Conservation (phyloP, 1,139 yeast species). For the Sugiyamaella sp. region DNA sequence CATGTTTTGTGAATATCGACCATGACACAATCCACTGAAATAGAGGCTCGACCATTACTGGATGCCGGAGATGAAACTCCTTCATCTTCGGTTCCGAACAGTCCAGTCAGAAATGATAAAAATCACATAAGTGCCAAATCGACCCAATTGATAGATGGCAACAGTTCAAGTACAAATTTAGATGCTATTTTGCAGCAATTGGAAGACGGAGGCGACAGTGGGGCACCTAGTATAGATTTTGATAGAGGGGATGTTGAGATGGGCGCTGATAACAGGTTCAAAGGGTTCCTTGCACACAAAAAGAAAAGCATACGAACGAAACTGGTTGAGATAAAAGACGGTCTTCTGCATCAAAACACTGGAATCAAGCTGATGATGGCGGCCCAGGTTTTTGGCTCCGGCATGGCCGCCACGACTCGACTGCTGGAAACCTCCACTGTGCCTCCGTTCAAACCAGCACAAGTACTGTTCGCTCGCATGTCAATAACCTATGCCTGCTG, state of each 20-base stretch:
- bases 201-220: neutral
- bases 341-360: constrained; percentile 22
- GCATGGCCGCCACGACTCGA: constrained; percentile 77
- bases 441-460: constrained; percentile 71
- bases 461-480: constrained; percentile 79
- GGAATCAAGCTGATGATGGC: constrained; percentile 34
- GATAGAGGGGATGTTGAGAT: constrained; percentile 6
- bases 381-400: constrained; percentile 67
- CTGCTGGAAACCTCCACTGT: constrained; percentile 65
- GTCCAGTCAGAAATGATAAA: neutral
- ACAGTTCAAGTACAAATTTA: neutral
- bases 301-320: constrained; percentile 11
- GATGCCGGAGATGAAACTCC: neutral
- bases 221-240: constrained; percentile 2
- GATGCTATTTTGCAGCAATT: constrained; percentile 4
- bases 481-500: constrained; percentile 64
- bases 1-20: neutral
- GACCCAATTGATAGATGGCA: neutral
- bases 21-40: neutral
- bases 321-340: constrained; percentile 11
- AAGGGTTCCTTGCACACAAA: neutral
- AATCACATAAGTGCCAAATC: neutral
- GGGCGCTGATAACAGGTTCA: constrained; percentile 1
- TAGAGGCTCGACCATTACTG: neutral
- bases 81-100: constrained; percentile 6